These are phyloP conservation scores for Marchantia paleacea DNA, from an alignment of 225 moss, liverwort and hornwort genomes.

Conservation along the genomic window DNA sequence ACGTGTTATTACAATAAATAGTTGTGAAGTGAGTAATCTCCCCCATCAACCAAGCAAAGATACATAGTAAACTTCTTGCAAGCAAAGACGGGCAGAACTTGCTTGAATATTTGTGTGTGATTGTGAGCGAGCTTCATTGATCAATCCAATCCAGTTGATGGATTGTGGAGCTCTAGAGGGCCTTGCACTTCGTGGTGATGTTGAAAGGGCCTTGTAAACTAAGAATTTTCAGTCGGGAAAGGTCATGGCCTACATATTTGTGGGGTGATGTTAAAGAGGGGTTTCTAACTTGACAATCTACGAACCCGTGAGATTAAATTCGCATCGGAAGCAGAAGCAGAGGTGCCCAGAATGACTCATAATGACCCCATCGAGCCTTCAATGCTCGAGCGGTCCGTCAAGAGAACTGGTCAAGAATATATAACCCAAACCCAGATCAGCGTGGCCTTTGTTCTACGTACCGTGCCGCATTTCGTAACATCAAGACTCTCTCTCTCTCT, in stretches of 20 bases:
- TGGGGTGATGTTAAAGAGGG: constrained; percentile 19
- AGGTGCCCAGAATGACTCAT: not conserved
- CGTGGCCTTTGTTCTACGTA: not conserved
- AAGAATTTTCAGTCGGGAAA: not conserved
- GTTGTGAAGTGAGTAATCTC: not conserved
- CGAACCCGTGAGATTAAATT: constrained; percentile 17
- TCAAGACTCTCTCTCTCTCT: too few species aligned
- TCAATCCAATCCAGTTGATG: not conserved
- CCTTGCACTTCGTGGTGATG: not conserved
- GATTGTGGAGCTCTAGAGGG: not conserved
- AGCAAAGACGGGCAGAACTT: not conserved
- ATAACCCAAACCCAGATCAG: not conserved
- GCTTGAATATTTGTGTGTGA: not conserved
- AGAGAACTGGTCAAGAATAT: not conserved
- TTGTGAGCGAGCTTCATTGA: not conserved
- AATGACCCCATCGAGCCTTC: not conserved
- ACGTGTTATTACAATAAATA: not conserved
- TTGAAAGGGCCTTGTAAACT: not conserved
- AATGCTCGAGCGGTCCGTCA: not conserved
- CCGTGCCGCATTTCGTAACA: not conserved
- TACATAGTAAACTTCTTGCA: not conserved
- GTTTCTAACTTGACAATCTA: constrained; percentile 17
- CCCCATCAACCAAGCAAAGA: not conserved
- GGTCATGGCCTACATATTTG: not conserved
- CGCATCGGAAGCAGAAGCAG: not conserved